These are phyloP conservation scores for Zangia roseola DNA, from an alignment of 768 basidiomycete genomes.

Conservation along the genomic window DNA sequence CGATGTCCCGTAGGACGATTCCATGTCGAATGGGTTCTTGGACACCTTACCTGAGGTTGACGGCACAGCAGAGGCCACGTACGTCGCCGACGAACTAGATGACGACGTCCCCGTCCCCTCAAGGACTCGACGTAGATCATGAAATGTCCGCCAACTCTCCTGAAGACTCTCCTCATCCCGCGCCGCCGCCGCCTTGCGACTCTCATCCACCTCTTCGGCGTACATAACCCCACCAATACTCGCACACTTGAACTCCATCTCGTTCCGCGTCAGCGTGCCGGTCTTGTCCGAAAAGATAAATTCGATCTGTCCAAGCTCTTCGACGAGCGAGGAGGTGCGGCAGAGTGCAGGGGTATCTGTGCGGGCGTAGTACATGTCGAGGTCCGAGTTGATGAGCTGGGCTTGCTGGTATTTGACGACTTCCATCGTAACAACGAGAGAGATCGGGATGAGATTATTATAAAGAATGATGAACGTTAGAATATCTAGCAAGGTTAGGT, in stretches of 20 bases:
- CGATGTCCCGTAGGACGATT: constrained; percentile 14
- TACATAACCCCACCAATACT: constrained; percentile 88
- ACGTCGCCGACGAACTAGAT: background rate
- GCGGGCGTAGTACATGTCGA: constrained; percentile 96
- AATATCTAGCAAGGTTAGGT: constrained; percentile 58
- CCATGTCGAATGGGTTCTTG: constrained; percentile 57
- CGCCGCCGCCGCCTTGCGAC: constrained; percentile 59
- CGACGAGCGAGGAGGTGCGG: constrained; percentile 96
- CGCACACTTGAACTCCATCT: constrained; percentile 96
- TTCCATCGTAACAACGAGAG: constrained; percentile 99
- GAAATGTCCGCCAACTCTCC: constrained; percentile 77
- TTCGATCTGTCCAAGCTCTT: constrained; percentile 97
- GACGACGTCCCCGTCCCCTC: constrained; percentile 34
- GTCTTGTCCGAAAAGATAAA: constrained; percentile 96
- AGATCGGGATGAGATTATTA: constrained; percentile 99
- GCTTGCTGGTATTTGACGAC: constrained; percentile 99
- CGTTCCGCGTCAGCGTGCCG: constrained; percentile 93
- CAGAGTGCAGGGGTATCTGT: constrained; percentile 98
- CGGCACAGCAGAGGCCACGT: too few relatives aligned
- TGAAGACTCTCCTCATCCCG: constrained; percentile 38
- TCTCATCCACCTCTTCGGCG: constrained; percentile 88
- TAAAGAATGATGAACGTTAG: constrained; percentile 98
- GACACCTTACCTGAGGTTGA: constrained; percentile 16
- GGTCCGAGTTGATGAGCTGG: constrained; percentile 92
- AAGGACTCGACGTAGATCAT: constrained; percentile 60